phyloP scores from a whole-genome alignment of 345 rosid genomes.

The Linum tenue region DNA sequence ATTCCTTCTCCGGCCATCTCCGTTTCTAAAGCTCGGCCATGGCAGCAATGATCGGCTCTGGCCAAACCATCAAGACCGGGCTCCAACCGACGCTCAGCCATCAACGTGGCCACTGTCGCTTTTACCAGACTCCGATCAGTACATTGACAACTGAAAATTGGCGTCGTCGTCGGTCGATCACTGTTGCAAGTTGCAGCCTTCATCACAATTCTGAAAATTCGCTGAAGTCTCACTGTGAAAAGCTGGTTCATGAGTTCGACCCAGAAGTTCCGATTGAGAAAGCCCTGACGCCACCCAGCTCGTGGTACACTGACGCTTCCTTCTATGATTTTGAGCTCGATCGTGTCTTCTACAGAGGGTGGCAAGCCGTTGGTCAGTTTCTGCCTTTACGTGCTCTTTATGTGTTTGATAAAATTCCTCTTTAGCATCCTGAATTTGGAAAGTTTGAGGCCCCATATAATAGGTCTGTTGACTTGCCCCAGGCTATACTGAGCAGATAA shows the following conservation, averaged over 20 bases:
- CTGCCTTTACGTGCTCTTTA: not conserved
- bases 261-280: conserved; percentile 57
- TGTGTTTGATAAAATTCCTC: not conserved
- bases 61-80: not conserved
- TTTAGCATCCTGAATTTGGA: not conserved
- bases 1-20: no score
- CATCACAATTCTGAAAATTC: no score
- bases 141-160: not conserved
- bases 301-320: conserved; percentile 70
- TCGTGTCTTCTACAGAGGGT: conserved; percentile 65
- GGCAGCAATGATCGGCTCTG: not conserved
- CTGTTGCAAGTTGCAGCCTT: not conserved
- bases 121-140: not conserved
- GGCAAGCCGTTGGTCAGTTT: conserved; percentile 77
- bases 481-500: conserved; percentile 68
- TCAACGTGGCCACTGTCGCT: not conserved
- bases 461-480: conserved; percentile 9
- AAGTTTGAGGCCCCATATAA: no score
- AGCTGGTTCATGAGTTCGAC: conserved; percentile 41
- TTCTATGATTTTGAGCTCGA: conserved; percentile 51
- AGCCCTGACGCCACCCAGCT: conserved; percentile 70
- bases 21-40: not conserved
- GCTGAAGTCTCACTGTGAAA: not conserved
- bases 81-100: not conserved
- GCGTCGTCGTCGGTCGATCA: not conserved